Percentiles rank a stretch among this genome's conserved stretches.
Evolutionary conservation across 768 basidiomycete genomes (phyloP).

Genomic region (Boletus rufocinnamomeus): DNA sequence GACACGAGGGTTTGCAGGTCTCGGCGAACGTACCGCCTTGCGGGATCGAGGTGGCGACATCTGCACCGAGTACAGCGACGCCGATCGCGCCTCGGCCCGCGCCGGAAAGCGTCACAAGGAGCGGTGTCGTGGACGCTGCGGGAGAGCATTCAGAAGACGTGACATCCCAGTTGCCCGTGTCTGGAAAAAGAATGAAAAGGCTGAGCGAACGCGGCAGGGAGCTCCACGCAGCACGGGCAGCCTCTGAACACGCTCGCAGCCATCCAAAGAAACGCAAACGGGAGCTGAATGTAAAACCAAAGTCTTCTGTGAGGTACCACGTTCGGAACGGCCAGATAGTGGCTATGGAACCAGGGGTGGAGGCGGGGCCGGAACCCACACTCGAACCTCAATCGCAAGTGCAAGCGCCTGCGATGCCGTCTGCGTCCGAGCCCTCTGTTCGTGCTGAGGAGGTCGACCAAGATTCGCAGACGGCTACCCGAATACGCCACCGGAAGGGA

Average conservation of each 20-base stretch:
- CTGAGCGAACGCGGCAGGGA: neutral
- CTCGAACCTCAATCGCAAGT: neutral
- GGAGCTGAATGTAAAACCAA: neutral
- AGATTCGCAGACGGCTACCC: neutral
- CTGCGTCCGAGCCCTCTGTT: neutral
- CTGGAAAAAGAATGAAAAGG: slow-evolving; percentile 9
- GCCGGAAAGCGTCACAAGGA: neutral
- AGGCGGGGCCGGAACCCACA: neutral
- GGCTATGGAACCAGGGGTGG: neutral
- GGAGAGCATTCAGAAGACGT: neutral
- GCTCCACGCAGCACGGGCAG: too few species aligned
- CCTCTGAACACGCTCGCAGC: neutral
- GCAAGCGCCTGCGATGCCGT: neutral
- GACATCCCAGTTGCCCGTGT: neutral
- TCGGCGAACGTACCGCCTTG: neutral
- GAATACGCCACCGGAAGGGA: neutral
- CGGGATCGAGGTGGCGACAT: neutral
- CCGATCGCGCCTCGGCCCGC: neutral
- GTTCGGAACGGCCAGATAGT: slow-evolving; percentile 23
- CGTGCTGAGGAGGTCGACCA: neutral
- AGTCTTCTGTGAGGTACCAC: slow-evolving; percentile 5
- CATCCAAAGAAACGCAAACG: neutral
- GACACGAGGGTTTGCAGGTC: slow-evolving; percentile 3
- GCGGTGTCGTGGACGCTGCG: too few species aligned
- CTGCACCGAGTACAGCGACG: neutral